These are phyloP conservation scores for Cenococcum geophilum DNA, from an alignment of 495 filamentous ascomycete species.

Conservation along the genomic window DNA sequence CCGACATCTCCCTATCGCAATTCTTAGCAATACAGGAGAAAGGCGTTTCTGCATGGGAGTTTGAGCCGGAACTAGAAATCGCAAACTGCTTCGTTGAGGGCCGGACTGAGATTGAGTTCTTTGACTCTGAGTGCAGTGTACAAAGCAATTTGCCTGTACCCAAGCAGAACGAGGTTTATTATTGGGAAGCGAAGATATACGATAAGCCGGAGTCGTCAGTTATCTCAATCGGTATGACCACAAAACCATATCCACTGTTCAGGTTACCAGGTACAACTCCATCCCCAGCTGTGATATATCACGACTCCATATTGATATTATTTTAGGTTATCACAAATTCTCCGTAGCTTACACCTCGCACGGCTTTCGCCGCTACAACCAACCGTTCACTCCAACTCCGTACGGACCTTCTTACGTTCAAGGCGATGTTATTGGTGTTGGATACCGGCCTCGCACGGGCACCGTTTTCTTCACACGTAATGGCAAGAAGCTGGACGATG, in stretches of 20 bases:
- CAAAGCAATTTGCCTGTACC: constrained; percentile 94
- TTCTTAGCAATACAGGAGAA: constrained; percentile 98
- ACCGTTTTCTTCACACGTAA: constrained; percentile 98
- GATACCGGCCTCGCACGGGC: constrained; percentile 88
- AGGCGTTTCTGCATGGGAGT: constrained; percentile 97
- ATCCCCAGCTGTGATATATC: neutral
- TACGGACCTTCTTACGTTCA: constrained; percentile 83
- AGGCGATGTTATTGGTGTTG: constrained; percentile 93
- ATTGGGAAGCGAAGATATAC: constrained; percentile 98
- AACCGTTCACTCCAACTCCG: constrained; percentile 69
- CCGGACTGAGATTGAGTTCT: constrained; percentile 96
- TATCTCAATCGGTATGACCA: constrained; percentile 85
- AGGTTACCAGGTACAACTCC: constrained; percentile 70
- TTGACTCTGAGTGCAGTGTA: constrained; percentile 93
- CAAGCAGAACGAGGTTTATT: constrained; percentile 98
- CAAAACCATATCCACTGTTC: constrained; percentile 95
- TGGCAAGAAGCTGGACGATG: constrained; percentile 92
- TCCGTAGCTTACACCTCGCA: constrained; percentile 86
- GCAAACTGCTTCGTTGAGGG: constrained; percentile 98
- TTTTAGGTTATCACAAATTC: constrained; percentile 68
- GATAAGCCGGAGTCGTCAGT: constrained; percentile 86
- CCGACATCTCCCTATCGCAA: constrained; percentile 95
- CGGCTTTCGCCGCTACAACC: constrained; percentile 81
- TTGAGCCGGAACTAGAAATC: constrained; percentile 95
- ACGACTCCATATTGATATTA: constrained; percentile 2